Conservation (phyloP, 2,329 filamentous ascomycete genomes). For the Colletotrichum acutatum region DNA sequence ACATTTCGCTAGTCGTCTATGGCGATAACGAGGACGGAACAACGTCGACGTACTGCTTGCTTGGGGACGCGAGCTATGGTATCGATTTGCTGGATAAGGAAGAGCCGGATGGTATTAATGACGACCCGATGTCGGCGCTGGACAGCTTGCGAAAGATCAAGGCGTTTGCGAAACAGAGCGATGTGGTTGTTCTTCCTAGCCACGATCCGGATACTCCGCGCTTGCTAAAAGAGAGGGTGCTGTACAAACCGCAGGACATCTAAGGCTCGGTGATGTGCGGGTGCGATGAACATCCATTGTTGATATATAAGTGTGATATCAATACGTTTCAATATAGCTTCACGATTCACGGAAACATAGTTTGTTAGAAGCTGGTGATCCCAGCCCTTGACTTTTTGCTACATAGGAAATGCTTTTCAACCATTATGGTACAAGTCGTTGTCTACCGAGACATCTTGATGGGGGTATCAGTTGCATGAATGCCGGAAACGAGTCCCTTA, state of each 20-base stretch:
- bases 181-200: background rate
- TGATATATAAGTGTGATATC: no score
- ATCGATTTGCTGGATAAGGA: no score
- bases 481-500: slow-evolving; percentile 36
- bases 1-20: no score
- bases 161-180: background rate
- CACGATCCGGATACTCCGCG: background rate
- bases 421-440: background rate
- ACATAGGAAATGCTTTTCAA: background rate
- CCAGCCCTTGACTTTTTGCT: background rate
- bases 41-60: no score
- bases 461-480: background rate
- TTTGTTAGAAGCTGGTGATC: background rate
- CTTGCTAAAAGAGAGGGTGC: background rate
- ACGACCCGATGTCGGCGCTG: background rate
- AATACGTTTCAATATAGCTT: background rate
- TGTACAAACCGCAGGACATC: background rate
- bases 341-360: background rate
- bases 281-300: no score
- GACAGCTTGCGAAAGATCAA: background rate
- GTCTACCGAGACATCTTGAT: background rate
- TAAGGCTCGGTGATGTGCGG: background rate
- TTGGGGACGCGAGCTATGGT: no score
- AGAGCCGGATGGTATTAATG: background rate
- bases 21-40: no score